phyloP scores from a whole-genome alignment of 805 yeast genomes.

The Ogataea nakhonphanomensis region DNA sequence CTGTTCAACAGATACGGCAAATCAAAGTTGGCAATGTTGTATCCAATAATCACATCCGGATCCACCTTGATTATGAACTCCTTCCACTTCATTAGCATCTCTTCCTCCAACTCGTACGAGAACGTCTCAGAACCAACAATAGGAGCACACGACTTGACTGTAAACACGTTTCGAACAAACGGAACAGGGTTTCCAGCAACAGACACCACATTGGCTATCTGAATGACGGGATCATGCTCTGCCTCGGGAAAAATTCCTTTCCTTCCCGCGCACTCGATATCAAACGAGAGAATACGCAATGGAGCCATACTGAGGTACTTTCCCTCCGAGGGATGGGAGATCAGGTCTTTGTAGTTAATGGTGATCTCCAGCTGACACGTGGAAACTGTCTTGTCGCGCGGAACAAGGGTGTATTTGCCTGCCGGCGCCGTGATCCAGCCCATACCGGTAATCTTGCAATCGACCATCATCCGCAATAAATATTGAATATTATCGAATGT shows the following conservation, averaged over 20 bases:
- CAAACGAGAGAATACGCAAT: conserved; percentile 86
- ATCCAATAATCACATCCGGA: conserved; percentile 96
- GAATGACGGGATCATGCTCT: conserved; percentile 88
- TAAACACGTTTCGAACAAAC: conserved; percentile 90
- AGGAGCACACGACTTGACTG: conserved; percentile 86
- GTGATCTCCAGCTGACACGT: conserved; percentile 83
- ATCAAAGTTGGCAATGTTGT: conserved; percentile 92
- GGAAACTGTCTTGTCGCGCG: conserved; percentile 44
- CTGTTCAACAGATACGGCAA: conserved; percentile 89
- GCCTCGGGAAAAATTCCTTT: conserved; percentile 97
- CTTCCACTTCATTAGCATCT: conserved; percentile 82
- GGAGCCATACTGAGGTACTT: conserved; percentile 95
- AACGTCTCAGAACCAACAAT: conserved; percentile 91
- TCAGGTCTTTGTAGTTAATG: conserved; percentile 62
- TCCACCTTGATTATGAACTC: conserved; percentile 81
- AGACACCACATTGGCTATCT: conserved; percentile 93
- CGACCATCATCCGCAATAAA: conserved; percentile 83
- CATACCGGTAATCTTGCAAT: conserved; percentile 92
- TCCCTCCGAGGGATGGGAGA: conserved; percentile 87
- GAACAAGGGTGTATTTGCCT: conserved; percentile 55
- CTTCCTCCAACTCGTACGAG: conserved; percentile 69
- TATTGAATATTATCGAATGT: conserved; percentile 91
- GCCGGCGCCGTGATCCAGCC: conserved; percentile 91
- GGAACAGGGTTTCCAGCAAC: conserved; percentile 81
- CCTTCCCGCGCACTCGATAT: conserved; percentile 98